Base-by-base conservation (phyloP, 176 grass and related monocot species). In the Panicum miliaceum region DNA sequence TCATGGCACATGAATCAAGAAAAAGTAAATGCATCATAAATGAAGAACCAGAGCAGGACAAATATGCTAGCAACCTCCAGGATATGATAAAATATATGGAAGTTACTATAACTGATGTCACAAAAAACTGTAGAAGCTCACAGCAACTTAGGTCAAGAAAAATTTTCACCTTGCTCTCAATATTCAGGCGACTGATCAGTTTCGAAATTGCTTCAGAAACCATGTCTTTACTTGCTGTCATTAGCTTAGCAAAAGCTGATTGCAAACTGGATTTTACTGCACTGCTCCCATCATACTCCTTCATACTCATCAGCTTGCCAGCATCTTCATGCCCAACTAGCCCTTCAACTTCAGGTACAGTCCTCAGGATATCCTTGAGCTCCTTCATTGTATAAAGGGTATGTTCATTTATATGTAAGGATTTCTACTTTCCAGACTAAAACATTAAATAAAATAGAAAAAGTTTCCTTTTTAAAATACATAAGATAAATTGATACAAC, bases 181-280 rank as follows among this genome's bases (percentile, higher is more conserved):
- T 60, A 79, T 87, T 80, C 29, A 97, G 66, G 25, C 92, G 92
- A 60, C 2, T 64, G 77, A 84, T 92, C 70, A 97, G 60, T 75
- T 91, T 94, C n/a, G 57, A 64, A 16, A 94, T 58, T 61, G 90
- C 34, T 87, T 89, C 66, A 11, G 90, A 92, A 82, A 94, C 84
- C 68, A 56, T 41, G 16, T 88, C 95, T 68, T 91, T 90, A 86
- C 43, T 94, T 22, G 90, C 86, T 66, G 59, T 89, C 92, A 94
- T 97, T 69, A 97, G 81, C 81, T 88, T 94, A 70, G 84, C 82
- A 53, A 97, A 94, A 32, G 90, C 84, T 76, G 90, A 91, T 34
- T 82, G 72, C 34, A 97, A 76, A 86, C 40, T 61, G 29, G 26
- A 64, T 76, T 91, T 97, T 64, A 82, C 52, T 80, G 87, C 88